Percentiles rank a stretch among this genome's conserved stretches.
These are phyloP conservation scores for Chlamydomonas sp. DNA, from an alignment of 139 green algal genomes.

Conservation along the genomic window DNA sequence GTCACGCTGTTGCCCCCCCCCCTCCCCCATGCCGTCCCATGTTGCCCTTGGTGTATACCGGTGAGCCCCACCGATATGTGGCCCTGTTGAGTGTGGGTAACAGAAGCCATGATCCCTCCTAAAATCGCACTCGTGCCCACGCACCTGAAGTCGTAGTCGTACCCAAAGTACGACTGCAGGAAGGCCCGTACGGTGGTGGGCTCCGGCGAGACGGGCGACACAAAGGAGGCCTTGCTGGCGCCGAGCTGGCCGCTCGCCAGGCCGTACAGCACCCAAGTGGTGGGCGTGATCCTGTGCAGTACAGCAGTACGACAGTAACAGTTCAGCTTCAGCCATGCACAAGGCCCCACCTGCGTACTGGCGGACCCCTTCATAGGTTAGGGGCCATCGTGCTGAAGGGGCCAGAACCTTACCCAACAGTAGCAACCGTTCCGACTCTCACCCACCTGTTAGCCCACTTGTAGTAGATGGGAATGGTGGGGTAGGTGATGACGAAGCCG, in stretches of 20 bases:
- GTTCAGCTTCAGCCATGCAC: too few relatives aligned
- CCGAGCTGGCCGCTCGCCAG: conserved; percentile 63
- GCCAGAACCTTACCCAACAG: too few relatives aligned
- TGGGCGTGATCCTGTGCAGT: conserved; percentile 46
- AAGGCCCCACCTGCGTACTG: too few relatives aligned
- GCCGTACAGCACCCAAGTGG: conserved; percentile 72
- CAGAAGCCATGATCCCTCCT: conserved; percentile 6
- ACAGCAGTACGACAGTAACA: background rate
- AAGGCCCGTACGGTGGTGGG: conserved; percentile 55
- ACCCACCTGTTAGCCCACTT: conserved; percentile 75
- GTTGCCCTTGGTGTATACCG: too few relatives aligned
- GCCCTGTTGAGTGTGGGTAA: too few relatives aligned
- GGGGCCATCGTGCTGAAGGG: background rate
- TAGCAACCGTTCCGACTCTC: background rate
- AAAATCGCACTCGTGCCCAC: background rate
- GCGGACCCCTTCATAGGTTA: background rate
- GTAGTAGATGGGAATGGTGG: conserved; percentile 51
- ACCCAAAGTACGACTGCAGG: conserved; percentile 70
- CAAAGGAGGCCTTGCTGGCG: background rate
- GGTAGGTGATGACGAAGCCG: conserved; percentile 42
- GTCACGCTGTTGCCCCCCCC: too few relatives aligned
- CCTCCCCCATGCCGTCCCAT: too few relatives aligned
- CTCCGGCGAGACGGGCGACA: background rate
- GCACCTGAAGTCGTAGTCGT: conserved; percentile 68
- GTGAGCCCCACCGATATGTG: too few relatives aligned